A percentile compares a stretch with the other conserved stretches of the same genome.
These are phyloP conservation scores for Carpinus viminea DNA, from an alignment of 306 rosid genomes.

Conservation along the genomic window DNA sequence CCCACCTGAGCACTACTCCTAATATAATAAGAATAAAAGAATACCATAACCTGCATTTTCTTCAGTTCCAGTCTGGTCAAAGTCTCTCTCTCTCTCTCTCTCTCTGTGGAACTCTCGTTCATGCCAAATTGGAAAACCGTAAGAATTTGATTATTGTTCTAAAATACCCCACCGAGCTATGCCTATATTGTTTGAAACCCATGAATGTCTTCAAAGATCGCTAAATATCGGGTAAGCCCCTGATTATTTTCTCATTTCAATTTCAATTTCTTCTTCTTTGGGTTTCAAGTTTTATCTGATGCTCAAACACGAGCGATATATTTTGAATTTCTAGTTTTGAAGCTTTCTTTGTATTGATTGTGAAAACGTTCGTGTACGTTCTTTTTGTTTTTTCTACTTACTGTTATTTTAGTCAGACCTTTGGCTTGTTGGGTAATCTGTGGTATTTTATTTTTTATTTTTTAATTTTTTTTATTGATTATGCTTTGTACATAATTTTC, in stretches of 20 bases:
- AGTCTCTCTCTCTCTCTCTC: not conserved
- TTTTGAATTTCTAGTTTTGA: not conserved
- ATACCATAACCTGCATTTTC: not conserved
- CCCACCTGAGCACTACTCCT: too few relatives aligned
- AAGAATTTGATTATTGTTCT: not conserved
- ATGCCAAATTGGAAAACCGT: slow-evolving; percentile 5
- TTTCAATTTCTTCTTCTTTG: not conserved
- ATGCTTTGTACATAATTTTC: not conserved
- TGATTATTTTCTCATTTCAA: not conserved
- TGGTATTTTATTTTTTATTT: not conserved
- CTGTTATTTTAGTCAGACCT: not conserved
- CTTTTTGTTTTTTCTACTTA: not conserved
- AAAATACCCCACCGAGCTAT: not conserved
- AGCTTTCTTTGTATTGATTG: not conserved
- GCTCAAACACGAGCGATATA: not conserved
- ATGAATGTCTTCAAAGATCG: slow-evolving; percentile 18
- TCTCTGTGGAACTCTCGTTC: not conserved
- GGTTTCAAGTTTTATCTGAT: not conserved
- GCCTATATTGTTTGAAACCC: slow-evolving; percentile 23
- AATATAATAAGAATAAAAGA: too few relatives aligned
- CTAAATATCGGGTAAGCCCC: slow-evolving; percentile 22
- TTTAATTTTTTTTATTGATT: not conserved
- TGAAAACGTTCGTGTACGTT: not conserved
- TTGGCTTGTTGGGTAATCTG: not conserved
- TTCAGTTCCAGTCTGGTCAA: not conserved